Conservation (phyloP, 495 filamentous ascomycete species). For the Bacidia rubella region DNA sequence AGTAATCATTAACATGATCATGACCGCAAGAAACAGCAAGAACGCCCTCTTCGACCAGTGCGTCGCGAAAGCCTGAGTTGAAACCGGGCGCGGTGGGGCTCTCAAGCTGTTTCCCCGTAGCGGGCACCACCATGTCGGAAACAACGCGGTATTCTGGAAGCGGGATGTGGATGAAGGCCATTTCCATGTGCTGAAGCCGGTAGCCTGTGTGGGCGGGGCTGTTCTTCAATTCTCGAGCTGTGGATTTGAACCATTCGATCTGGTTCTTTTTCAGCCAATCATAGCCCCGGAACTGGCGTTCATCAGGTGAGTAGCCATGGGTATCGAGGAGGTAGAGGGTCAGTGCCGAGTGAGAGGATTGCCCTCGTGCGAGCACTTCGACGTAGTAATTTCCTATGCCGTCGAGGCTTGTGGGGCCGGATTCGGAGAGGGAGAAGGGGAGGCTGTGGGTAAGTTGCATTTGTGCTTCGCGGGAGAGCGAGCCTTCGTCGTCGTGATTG, state of each 20-base stretch:
- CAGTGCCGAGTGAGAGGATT: constrained; percentile 60
- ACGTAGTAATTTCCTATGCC: constrained; percentile 92
- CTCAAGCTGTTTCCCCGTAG: constrained; percentile 58
- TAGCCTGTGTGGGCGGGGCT: constrained; percentile 60
- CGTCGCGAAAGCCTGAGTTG: constrained; percentile 80
- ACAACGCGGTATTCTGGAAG: constrained; percentile 66
- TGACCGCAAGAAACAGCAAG: constrained; percentile 84
- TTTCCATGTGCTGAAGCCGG: constrained; percentile 81
- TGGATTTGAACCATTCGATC: constrained; percentile 84
- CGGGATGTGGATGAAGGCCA: constrained; percentile 96
- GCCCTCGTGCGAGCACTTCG: constrained; percentile 71
- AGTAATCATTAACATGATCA: constrained; percentile 96
- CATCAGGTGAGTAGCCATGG: constrained; percentile 83
- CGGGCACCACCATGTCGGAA: constrained; percentile 29
- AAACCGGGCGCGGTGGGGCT: constrained; percentile 69
- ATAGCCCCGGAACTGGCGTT: constrained; percentile 72
- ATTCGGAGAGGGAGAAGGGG: constrained; percentile 73
- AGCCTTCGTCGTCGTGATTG: constrained; percentile 92
- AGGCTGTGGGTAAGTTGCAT: constrained; percentile 78
- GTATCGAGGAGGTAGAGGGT: constrained; percentile 91
- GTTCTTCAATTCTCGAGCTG: constrained; percentile 52
- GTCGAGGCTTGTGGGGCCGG: constrained; percentile 70
- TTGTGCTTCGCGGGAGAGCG: constrained; percentile 56
- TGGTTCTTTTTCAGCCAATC: constrained; percentile 93
- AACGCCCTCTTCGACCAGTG: constrained; percentile 69